Evolutionary conservation across 352 stramenopile genomes (phyloP), one percentile per base, ranked within the genome.

Genomic region (Pythium myriotylum): DNA sequence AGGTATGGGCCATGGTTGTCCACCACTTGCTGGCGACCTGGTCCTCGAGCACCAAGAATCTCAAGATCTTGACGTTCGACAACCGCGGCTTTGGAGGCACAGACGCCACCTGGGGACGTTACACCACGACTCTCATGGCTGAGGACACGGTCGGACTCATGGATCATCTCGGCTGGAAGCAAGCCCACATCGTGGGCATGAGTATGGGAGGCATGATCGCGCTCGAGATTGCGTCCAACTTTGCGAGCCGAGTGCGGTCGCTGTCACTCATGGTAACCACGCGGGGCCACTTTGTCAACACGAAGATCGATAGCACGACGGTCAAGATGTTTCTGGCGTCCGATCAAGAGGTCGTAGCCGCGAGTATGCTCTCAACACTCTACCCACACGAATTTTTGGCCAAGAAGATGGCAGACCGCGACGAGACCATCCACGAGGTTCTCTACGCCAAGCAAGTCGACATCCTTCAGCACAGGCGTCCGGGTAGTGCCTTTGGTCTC

Each of bases 71-170:
- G 42, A 84, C 72, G 10, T 74, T 90, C 22, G 81, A 86, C 59
- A 90, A 88, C 67, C 76, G 81, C 24, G 81, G 76, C 17, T 51
- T 76, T 2, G 81, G 73, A 51, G 54, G 54, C 56, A 71, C 77
- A 17, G 79, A 86, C 43, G 67, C 68, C 29, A 68, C 77, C 0
- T 82, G 65, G 65, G 76, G 72, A 7, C 70, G 68, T 22, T 89
- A 88, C 65, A 82, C 76, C 27, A 91, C 79, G 8, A 74, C 63
- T 3, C 65, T 68, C 6, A 91, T 91, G 81, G 81, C 79, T 1
- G 54, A 80, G n/a, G 81, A 91, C 39, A 70, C 77, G 20, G 39
- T 91, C 16, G 77, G 70, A n/a, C 67, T 91, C 7, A 59, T 88
- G 60, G 73, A 88, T 35, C 60, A 63, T 32, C 46, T 91, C 17